Percentiles rank a stretch among this genome's conserved stretches.
Evolutionary conservation across 192 early-diverging fungal species (phyloP).

Genomic region (Coemansia sp.): DNA sequence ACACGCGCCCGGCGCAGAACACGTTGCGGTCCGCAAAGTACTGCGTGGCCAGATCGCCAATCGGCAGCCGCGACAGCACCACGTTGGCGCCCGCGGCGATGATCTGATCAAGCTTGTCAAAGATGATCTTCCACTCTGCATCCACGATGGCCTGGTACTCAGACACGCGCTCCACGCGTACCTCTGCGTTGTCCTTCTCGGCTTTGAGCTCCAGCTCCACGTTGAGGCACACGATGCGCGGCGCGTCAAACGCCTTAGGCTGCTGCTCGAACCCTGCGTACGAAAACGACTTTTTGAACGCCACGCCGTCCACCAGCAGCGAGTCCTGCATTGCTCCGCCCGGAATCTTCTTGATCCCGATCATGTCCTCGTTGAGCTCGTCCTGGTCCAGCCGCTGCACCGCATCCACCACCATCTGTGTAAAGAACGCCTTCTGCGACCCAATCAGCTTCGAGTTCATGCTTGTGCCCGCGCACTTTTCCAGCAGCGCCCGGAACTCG

Average conservation of each 20-base stretch:
- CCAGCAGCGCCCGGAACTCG: slow-evolving; percentile 84
- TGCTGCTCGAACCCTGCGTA: slow-evolving; percentile 99
- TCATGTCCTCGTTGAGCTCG: slow-evolving; percentile 92
- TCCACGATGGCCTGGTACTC: slow-evolving; percentile 99
- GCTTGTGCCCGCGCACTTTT: slow-evolving; percentile 96
- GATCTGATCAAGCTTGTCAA: slow-evolving; percentile 96
- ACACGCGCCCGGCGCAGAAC: slow-evolving; percentile 97
- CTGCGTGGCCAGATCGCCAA: slow-evolving; percentile 98
- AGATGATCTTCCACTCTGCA: slow-evolving; percentile 99
- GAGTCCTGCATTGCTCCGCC: slow-evolving; percentile 99
- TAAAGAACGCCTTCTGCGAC: slow-evolving; percentile 96
- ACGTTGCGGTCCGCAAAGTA: slow-evolving; percentile 99
- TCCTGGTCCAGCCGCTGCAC: slow-evolving; percentile 95
- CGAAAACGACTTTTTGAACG: slow-evolving; percentile 99
- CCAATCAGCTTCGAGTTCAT: slow-evolving; percentile 99
- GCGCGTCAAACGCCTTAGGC: slow-evolving; percentile 89
- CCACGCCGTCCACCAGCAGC: slow-evolving; percentile 91
- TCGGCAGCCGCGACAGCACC: slow-evolving; percentile 94
- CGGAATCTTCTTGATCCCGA: slow-evolving; percentile 97
- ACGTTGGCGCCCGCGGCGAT: slow-evolving; percentile 94
- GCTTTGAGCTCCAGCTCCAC: slow-evolving; percentile 99
- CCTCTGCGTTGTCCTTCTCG: slow-evolving; percentile 99
- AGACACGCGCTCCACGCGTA: slow-evolving; percentile 90
- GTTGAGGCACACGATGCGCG: slow-evolving; percentile 90
- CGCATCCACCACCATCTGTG: slow-evolving; percentile 97